Conservation (phyloP, 768 basidiomycete genomes). For the Botryobasidium botryosum region DNA sequence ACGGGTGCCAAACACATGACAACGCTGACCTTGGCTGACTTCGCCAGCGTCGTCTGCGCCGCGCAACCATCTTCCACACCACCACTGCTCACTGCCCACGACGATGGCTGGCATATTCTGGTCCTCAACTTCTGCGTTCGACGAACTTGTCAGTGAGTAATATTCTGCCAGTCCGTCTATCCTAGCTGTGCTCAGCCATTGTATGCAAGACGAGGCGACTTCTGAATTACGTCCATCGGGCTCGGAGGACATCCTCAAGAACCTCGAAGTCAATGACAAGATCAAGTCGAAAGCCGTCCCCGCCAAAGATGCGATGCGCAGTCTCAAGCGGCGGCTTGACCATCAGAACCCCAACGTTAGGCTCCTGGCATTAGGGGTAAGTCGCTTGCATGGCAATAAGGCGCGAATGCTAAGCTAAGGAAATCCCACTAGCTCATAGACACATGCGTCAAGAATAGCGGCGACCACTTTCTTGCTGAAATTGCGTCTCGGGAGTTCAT, state of each 20-base stretch:
- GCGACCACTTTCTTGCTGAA: conserved; percentile 75
- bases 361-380: conserved; percentile 65
- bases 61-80: no score
- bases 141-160: no score
- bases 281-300: conserved; percentile 80
- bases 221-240: conserved; percentile 73
- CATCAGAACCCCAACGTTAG: conserved; percentile 96
- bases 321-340: conserved; percentile 69
- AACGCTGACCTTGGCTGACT: no score
- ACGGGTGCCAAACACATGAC: no score
- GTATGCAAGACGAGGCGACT: conserved; percentile 97
- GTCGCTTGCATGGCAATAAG: conserved; percentile 19
- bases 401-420: no score
- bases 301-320: conserved; percentile 75
- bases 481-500: conserved; percentile 81
- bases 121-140: no score
- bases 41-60: no score
- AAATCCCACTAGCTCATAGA: conserved; percentile 56
- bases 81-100: no score
- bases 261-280: conserved; percentile 92
- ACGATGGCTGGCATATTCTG: no score
- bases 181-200: no score
- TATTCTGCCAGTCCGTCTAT: no score
- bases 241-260: conserved; percentile 78
- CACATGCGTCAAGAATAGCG: conserved; percentile 91